Conservation (phyloP, 495 filamentous ascomycete species). For the Bacidia gigantensis region DNA sequence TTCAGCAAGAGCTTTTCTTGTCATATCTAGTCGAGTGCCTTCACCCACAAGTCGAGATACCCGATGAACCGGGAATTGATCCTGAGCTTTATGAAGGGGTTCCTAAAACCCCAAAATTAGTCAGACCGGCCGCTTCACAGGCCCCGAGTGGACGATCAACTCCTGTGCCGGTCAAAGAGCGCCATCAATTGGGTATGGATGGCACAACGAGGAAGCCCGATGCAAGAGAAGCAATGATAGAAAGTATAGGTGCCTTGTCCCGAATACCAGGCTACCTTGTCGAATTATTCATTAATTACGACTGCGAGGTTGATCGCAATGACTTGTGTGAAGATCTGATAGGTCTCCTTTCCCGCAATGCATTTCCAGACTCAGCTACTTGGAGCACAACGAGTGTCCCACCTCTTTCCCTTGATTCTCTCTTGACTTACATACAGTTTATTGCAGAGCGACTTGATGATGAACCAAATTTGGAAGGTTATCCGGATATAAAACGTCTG, state of each 20-base stretch:
- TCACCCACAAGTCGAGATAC: constrained; percentile 84
- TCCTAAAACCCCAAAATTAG: constrained; percentile 74
- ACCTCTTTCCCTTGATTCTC: constrained; percentile 81
- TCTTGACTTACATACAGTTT: constrained; percentile 81
- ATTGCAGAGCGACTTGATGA: constrained; percentile 77
- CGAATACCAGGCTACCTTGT: constrained; percentile 88
- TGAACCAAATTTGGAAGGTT: constrained; percentile 46
- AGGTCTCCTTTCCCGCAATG: constrained; percentile 80
- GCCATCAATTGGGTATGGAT: constrained; percentile 86
- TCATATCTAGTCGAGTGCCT: constrained; percentile 91
- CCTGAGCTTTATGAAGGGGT: constrained; percentile 88
- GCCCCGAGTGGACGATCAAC: constrained; percentile 72
- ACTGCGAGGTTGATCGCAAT: constrained; percentile 83
- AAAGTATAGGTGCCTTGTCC: constrained; percentile 80
- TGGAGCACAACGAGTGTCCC: constrained; percentile 99
- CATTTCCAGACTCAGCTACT: constrained; percentile 91
- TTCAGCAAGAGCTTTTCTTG: constrained; percentile 93
- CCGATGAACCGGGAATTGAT: constrained; percentile 77
- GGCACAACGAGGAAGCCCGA: constrained; percentile 85
- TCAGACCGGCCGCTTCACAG: constrained; percentile 69
- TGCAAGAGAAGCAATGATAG: constrained; percentile 95
- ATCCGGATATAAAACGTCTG: constrained; percentile 50
- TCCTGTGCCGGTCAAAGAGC: constrained; percentile 84
- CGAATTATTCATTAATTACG: constrained; percentile 95
- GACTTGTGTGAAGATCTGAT: constrained; percentile 95